phyloP scores from a whole-genome alignment of 495 filamentous ascomycete species.

The Usnea hakonensis region DNA sequence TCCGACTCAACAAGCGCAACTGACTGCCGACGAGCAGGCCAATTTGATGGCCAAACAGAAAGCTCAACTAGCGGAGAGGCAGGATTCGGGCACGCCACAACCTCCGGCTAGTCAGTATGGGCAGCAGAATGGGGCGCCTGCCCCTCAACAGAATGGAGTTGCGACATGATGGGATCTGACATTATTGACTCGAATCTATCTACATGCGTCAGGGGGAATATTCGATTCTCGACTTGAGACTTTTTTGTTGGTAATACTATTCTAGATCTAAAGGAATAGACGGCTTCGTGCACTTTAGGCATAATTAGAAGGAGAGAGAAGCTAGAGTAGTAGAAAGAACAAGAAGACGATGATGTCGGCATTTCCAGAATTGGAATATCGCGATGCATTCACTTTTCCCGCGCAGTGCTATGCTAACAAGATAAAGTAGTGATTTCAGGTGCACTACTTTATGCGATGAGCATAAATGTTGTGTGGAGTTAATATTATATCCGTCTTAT shows the following conservation, averaged over 20 bases:
- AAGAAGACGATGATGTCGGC: not conserved
- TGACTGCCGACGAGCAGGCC: conserved; percentile 37
- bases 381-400: not conserved
- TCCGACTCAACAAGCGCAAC: conserved; percentile 3
- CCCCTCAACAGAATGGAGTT: conserved; percentile 26
- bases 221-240: not conserved
- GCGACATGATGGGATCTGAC: conserved; percentile 9
- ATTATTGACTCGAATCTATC: too few relatives aligned
- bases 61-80: conserved; percentile 37
- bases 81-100: conserved; percentile 39
- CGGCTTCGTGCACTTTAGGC: too few relatives aligned
- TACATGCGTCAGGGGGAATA: not conserved
- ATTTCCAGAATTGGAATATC: not conserved
- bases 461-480: too few relatives aligned
- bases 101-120: conserved; percentile 25
- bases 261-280: not conserved
- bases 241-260: not conserved
- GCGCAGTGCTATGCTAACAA: too few relatives aligned
- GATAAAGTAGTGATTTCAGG: too few relatives aligned
- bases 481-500: too few relatives aligned
- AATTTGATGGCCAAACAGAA: conserved; percentile 39
- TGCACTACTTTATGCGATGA: too few relatives aligned
- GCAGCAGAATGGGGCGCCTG: conserved; percentile 40
- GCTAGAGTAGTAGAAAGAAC: too few relatives aligned
- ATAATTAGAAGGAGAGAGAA: too few relatives aligned